A percentile compares a stretch with the other conserved stretches of the same genome.
Evolutionary conservation across 2,329 filamentous ascomycete species (phyloP).

Genomic region (Exophiala bonariae): DNA sequence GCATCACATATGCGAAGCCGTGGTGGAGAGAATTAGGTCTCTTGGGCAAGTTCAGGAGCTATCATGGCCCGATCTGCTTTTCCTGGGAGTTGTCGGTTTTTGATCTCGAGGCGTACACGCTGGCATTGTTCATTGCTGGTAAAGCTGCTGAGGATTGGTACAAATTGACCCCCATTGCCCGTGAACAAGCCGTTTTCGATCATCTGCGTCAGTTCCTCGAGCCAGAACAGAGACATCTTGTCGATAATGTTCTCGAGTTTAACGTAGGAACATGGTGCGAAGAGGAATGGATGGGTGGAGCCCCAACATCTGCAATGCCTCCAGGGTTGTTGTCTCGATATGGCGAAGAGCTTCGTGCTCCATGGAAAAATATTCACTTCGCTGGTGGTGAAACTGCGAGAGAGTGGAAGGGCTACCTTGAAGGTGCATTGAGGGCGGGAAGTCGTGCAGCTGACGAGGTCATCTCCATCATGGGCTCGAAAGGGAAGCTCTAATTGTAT

Average conservation of each 20-base stretch:
- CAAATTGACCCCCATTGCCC: conserved; percentile 1
- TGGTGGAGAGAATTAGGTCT: conserved; percentile 37
- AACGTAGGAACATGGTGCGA: no score
- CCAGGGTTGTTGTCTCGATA: conserved; percentile 39
- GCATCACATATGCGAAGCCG: conserved; percentile 43
- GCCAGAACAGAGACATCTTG: conserved; percentile 5
- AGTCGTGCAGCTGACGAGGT: conserved; percentile 44
- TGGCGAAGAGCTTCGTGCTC: conserved; percentile 34
- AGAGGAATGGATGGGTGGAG: conserved; percentile 37
- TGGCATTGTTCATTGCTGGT: conserved; percentile 44
- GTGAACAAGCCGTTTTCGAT: conserved; percentile 10
- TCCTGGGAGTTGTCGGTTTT: conserved; percentile 45
- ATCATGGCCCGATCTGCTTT: conserved; percentile 45
- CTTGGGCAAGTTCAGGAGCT: conserved; percentile 38
- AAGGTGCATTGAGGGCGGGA: conserved; percentile 54
- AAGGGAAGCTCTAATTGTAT: conserved; percentile 1
- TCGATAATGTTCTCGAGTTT: no score
- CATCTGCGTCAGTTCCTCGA: conserved; percentile 18
- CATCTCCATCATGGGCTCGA: conserved; percentile 13
- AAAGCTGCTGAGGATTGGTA: conserved; percentile 37
- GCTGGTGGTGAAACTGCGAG: conserved; percentile 54
- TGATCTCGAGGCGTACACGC: conserved; percentile 26
- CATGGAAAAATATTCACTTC: conserved; percentile 49
- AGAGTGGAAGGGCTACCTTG: conserved; percentile 60
- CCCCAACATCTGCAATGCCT: conserved; percentile 37